A percentile compares a stretch with the other conserved stretches of the same genome.
Conservation (phyloP, 306 rosid species). For the Ziziphus jujuba region DNA sequence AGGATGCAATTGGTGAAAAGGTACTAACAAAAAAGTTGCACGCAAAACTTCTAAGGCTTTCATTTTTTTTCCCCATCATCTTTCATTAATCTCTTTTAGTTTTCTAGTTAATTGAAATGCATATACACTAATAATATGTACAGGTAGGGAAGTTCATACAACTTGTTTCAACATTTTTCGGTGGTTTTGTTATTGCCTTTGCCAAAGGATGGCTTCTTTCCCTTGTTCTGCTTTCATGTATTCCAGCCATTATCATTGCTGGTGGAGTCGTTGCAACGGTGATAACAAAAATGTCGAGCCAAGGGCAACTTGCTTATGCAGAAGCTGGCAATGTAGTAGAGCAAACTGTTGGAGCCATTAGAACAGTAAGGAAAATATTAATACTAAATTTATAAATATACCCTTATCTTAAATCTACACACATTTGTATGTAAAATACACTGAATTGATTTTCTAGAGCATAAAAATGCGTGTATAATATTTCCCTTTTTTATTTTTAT, state of each 20-base stretch:
- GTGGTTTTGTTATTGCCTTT: slow-evolving; percentile 67
- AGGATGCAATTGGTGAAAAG: slow-evolving; percentile 65
- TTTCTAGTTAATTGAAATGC: no score
- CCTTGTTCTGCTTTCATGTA: slow-evolving; percentile 49
- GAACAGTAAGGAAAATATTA: slow-evolving; percentile 51
- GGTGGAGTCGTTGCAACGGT: slow-evolving; percentile 43
- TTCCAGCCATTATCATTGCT: slow-evolving; percentile 53
- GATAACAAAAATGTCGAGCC: slow-evolving; percentile 59
- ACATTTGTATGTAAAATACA: no score
- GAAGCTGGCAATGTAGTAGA: slow-evolving; percentile 78
- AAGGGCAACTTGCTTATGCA: slow-evolving; percentile 72
- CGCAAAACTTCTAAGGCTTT: slow-evolving; percentile 14
- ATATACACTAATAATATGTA: neutral
- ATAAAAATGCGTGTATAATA: neutral
- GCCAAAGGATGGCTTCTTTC: slow-evolving; percentile 64
- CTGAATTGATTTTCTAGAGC: neutral
- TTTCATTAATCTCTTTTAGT: no score
- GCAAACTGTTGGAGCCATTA: slow-evolving; percentile 69
- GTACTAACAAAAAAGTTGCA: slow-evolving; percentile 14
- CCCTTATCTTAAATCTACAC: neutral
- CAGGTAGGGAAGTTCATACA: slow-evolving; percentile 85
- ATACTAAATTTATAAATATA: neutral
- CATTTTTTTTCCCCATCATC: no score
- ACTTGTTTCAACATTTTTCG: slow-evolving; percentile 55
- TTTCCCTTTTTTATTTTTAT: neutral